Base-by-base conservation (phyloP, 306 rosid species). In the Macrotyloma uniflorum region DNA sequence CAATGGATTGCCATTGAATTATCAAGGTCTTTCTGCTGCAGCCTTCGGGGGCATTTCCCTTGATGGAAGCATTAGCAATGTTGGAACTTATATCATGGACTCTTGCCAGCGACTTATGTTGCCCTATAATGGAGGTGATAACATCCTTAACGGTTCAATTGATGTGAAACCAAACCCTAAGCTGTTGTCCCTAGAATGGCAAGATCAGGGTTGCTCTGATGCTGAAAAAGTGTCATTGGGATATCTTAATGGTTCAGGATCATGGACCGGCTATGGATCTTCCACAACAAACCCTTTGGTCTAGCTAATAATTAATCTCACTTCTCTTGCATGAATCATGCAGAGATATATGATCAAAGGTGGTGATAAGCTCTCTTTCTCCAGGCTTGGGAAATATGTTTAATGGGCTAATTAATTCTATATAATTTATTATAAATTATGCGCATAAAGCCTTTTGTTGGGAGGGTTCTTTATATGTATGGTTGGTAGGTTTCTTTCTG, bases 161-260 rank as follows among this genome's bases (percentile, higher is more conserved):
- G 98, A 95, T 73, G 91, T 90, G 91, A 93, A 96, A 77, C 97
- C 98, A 74, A 96, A 87, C 62, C 86, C 98, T 13, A 91, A 86
- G 85, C 51, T 86, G 12, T 70, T 93, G 83, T 87, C 98, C 43
- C 87, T 93, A 78, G 99, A 95, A 75, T 95, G 99, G 99, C 98
- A 89, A 82, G 98, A 95, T 62, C 97, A 89, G n/a, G 92, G 86
- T 45, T 84, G 92, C 53, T 85, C 90, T 54, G 90, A 91, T 55
- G 88, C 80, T 45, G 93, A 88, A n/a, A 87, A 90, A 83, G 88
- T 88, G 47, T 83, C 96, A 4, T 84, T 74, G 81, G 97, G 91
- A 11, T 94, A 89, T 76, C 57, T 85, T 45, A 86, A 87, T 15
- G 88, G 91, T 62, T 76, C 89, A 12, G 97, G 93, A 71, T 83